Percentiles rank a stretch among this genome's conserved stretches.
Evolutionary conservation across 768 basidiomycete species (phyloP).

Genomic region (Agaricus sinodeliciosus): DNA sequence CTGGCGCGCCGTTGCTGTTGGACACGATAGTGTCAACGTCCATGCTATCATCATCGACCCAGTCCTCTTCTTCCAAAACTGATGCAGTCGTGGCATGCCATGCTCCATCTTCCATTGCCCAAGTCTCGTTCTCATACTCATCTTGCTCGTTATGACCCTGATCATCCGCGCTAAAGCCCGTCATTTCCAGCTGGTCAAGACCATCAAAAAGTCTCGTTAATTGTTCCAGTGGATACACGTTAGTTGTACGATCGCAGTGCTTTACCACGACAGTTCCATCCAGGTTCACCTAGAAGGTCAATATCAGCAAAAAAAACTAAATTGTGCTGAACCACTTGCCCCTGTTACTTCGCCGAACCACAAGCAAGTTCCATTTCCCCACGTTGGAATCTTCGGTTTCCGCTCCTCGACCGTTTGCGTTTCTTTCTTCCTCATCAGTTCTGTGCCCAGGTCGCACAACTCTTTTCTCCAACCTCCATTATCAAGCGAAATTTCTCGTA

Average conservation of each 20-base stretch:
- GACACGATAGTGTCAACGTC: slow-evolving; percentile 8
- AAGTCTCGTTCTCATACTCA: slow-evolving; percentile 38
- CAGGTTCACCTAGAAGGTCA: slow-evolving; percentile 47
- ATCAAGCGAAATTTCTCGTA: slow-evolving; percentile 50
- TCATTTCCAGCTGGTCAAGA: slow-evolving; percentile 72
- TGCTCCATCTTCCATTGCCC: slow-evolving; percentile 38
- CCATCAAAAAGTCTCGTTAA: slow-evolving; percentile 77
- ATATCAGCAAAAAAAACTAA: slow-evolving; percentile 10
- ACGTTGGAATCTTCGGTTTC: slow-evolving; percentile 34
- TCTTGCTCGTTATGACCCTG: slow-evolving; percentile 39
- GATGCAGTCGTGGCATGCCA: slow-evolving; percentile 35
- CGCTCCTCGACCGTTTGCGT: slow-evolving; percentile 31
- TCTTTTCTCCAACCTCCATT: slow-evolving; percentile 69
- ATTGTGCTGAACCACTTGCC: slow-evolving; percentile 30
- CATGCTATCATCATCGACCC: slow-evolving; percentile 26
- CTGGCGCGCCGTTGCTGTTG: background rate
- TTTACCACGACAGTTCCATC: slow-evolving; percentile 72
- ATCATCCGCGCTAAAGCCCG: slow-evolving; percentile 37
- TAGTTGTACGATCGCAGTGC: slow-evolving; percentile 49
- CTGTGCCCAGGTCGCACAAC: slow-evolving; percentile 58
- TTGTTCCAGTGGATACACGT: slow-evolving; percentile 54
- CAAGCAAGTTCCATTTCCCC: slow-evolving; percentile 35
- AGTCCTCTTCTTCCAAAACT: slow-evolving; percentile 27
- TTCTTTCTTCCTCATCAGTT: slow-evolving; percentile 43
- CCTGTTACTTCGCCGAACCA: slow-evolving; percentile 89